Percentiles rank a stretch among this genome's conserved stretches.
Evolutionary conservation across 306 rosid genomes (phyloP).

Genomic region (Glycine tomentella): DNA sequence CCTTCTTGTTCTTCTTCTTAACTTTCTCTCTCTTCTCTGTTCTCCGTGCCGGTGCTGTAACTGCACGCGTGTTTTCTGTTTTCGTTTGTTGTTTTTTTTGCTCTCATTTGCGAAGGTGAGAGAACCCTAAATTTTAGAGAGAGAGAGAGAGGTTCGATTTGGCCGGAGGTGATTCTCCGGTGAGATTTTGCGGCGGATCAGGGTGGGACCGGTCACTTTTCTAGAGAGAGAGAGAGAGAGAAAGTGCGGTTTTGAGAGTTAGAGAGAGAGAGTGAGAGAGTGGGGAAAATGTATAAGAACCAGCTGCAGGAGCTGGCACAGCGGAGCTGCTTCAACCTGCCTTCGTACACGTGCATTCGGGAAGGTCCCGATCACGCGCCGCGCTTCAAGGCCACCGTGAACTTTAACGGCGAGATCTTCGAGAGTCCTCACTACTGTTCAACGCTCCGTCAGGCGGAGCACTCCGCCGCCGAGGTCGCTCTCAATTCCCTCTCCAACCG

Average conservation of each 20-base stretch:
- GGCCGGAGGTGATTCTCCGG: constrained; percentile 29
- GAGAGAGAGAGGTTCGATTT: constrained; percentile 34
- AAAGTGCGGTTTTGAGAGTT: constrained; percentile 36
- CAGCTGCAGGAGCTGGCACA: constrained; percentile 99
- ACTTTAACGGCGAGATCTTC: constrained; percentile 96
- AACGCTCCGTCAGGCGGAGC: constrained; percentile 97
- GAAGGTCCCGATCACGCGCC: constrained; percentile 99
- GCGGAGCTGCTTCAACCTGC: constrained; percentile 97
- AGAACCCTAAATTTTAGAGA: constrained; percentile 44
- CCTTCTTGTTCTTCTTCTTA: constrained; percentile 9
- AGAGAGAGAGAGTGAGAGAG: background rate
- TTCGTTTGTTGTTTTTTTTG: background rate
- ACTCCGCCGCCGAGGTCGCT: constrained; percentile 98
- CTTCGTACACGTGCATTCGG: constrained; percentile 89
- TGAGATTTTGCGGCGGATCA: constrained; percentile 48
- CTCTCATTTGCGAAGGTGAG: constrained; percentile 34
- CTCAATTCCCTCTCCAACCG: constrained; percentile 88
- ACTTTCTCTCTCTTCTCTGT: constrained; percentile 42
- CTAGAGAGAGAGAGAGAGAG: constrained; percentile 39
- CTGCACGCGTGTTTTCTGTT: background rate
- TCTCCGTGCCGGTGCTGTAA: background rate
- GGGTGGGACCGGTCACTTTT: constrained; percentile 37
- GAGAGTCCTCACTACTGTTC: constrained; percentile 88
- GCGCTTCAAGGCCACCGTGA: constrained; percentile 93
- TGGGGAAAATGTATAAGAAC: constrained; percentile 93